Percentiles rank a stretch among this genome's conserved stretches.
phyloP scores from a whole-genome alignment of 1,139 yeast genomes.

The Debaryomyces udenii region DNA sequence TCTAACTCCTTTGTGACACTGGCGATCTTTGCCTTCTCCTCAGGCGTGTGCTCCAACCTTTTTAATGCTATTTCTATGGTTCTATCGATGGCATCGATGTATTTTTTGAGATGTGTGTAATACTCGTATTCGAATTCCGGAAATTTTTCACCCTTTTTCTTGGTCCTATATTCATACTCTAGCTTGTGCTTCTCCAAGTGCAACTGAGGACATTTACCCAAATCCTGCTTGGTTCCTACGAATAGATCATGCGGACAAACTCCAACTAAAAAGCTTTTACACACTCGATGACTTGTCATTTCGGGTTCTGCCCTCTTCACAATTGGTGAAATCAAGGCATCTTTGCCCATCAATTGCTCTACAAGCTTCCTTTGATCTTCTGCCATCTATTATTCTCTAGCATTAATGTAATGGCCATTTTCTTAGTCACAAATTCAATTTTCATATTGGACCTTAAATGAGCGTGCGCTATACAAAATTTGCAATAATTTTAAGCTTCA shows the following conservation, averaged over 20 bases:
- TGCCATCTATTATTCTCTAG: constrained; percentile 38
- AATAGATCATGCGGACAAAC: constrained; percentile 89
- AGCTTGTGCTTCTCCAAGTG: constrained; percentile 78
- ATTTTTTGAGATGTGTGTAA: constrained; percentile 53
- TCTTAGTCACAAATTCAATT: not conserved
- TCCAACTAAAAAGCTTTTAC: constrained; percentile 82
- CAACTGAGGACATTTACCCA: constrained; percentile 77
- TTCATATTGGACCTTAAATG: no score
- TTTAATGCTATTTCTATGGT: constrained; percentile 67
- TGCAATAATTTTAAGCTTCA: not conserved
- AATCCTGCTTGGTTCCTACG: constrained; percentile 78
- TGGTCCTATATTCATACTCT: constrained; percentile 64
- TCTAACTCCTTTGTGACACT: constrained; percentile 69
- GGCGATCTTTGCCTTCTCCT: constrained; percentile 68
- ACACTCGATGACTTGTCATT: constrained; percentile 69
- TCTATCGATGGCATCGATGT: constrained; percentile 67
- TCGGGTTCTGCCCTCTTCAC: constrained; percentile 45
- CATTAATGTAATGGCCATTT: not conserved
- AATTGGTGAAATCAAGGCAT: constrained; percentile 45
- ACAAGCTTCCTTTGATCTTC: constrained; percentile 76
- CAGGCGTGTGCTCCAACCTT: constrained; percentile 75
- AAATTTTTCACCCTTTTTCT: constrained; percentile 55
- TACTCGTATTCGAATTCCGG: constrained; percentile 77
- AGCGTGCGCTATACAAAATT: constrained; percentile 2
- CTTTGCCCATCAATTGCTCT: constrained; percentile 83